Base-by-base conservation (phyloP, 164 flowering plant genomes). In the Berberis vulgaris region DNA sequence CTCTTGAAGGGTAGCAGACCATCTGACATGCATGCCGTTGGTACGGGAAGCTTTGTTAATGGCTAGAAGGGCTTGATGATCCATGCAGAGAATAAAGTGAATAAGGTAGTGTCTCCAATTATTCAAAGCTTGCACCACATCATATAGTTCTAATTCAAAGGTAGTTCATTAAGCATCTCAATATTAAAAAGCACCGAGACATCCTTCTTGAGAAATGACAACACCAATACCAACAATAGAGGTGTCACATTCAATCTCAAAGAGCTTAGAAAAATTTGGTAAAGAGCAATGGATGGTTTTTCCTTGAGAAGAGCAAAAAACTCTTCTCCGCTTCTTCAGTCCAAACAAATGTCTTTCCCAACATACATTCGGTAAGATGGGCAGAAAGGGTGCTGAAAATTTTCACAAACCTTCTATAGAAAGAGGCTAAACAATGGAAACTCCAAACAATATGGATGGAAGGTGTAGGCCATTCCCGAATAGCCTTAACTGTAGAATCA, bases 381-480 rank as follows among this genome's bases (percentile, higher is more conserved):
- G 61, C 45, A 42, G 13, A 12, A 58, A 58, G 41, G 3, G 44
- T 8, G 46, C 13, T 42, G 26, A 58, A 58, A 7, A 8, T 41
- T 8, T 41, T 39, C 4, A 58, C 41, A 43, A 58, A 42, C 5
- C 52, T n/a, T 3, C 11, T 6, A 26, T 45, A 45, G 9, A 45
- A 60, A 3, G 63, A 1, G 45, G 63, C 63, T n/a, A 45, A 40
- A 6, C 63, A 50, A 45, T 43, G 63, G 26, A 61, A 61, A 38
- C 63, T 60, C 1, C 50, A 41, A 2, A 60, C 70, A 26, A 41
- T 3, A 7, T 38, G 7, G 7, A 61, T 46, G 38, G 59, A 6
- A 2, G 58, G 70, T 1, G 59, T 61, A 10, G 71, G 65, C 65
- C 71, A 62, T 52, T 61, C 54, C 6, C 5, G 9, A 54, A 68